Evolutionary conservation across 805 yeast genomes (phyloP), one percentile per base, ranked within the genome.

Genomic region (Ogataea nonfermentans): DNA sequence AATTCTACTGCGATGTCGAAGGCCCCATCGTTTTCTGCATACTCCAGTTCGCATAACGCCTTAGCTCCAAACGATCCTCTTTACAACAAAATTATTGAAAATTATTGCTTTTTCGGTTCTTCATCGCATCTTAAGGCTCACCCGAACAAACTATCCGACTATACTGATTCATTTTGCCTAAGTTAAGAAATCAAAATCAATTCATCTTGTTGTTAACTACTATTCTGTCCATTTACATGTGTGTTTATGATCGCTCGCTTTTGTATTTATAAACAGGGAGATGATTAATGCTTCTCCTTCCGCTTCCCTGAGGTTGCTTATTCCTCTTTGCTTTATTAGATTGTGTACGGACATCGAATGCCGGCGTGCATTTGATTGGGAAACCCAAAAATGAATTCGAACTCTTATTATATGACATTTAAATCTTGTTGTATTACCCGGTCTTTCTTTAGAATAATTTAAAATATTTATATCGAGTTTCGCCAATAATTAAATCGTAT

Each of bases 101-200:
- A 56, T 37, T 59, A 54, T 41, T 60, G 65, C 35, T 60, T 60
- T 36, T 59, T 46, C 37, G 60, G 58, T 10, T 49, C 62, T 10
- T 37, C 52, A 12, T 43, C 50, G 32, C 42, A 43, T 29, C 23
- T 26, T 25, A 14, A 35, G 25, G 28, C 28, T 14, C 24, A 37
- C 19, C 42, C 24, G 6, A 27, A 32, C 27, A 16, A 13, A 11
- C 19, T 23, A n/a, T 11, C 20, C 22, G 41, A 32, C 22, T 15
- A 31, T 19, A 13, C 26, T n/a, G 41, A 37, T 16, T 42, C 47
- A 6, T 46, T 41, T 25, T 46, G 44, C 32, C 32, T 37, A 20
- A 42, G 46, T 33, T 41, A 35, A 41, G 8, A 5, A 19, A 6
- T 8, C 5, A 5, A 19, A 19, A 19, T 19, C 22, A 19, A 19